phyloP scores from a whole-genome alignment of 352 stramenopile species.

The Phytophthora megakarya region DNA sequence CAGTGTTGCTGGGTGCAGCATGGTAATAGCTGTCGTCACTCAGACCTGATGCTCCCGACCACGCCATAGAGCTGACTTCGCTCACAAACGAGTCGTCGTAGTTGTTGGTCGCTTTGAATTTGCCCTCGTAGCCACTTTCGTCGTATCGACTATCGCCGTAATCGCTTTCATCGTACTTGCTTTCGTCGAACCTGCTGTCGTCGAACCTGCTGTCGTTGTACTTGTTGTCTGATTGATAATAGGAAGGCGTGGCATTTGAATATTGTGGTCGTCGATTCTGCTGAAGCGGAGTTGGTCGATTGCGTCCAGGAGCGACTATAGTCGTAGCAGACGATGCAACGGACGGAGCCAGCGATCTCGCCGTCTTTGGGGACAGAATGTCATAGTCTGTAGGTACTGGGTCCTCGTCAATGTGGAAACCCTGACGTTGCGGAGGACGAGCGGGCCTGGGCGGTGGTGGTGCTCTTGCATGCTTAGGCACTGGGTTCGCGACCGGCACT shows the following conservation, averaged over 20 bases:
- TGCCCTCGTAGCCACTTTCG: slow-evolving; percentile 19
- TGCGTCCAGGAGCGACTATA: slow-evolving; percentile 31
- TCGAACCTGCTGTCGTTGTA: slow-evolving; percentile 29
- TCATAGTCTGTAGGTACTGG: slow-evolving; percentile 24
- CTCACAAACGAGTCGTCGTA: slow-evolving; percentile 39
- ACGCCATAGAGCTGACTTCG: slow-evolving; percentile 39
- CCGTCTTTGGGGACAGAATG: slow-evolving; percentile 37
- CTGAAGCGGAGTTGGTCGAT: slow-evolving; percentile 36
- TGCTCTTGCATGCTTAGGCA: slow-evolving; percentile 26
- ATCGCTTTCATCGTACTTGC: slow-evolving; percentile 18
- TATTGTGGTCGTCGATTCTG: slow-evolving; percentile 35
- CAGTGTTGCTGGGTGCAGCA: slow-evolving; percentile 26
- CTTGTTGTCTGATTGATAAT: slow-evolving; percentile 29
- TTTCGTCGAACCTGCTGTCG: slow-evolving; percentile 15
- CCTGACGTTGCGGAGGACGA: slow-evolving; percentile 11
- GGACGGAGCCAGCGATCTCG: slow-evolving; percentile 33
- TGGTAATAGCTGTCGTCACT: slow-evolving; percentile 43
- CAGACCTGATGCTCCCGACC: slow-evolving; percentile 28
- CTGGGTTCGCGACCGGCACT: slow-evolving; percentile 21
- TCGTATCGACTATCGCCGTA: slow-evolving; percentile 28
- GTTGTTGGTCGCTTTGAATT: slow-evolving; percentile 21
- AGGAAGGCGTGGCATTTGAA: slow-evolving; percentile 18
- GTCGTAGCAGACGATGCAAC: slow-evolving; percentile 37
- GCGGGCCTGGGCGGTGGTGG: slow-evolving; percentile 9
- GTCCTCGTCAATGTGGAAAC: slow-evolving; percentile 26